phyloP scores from a whole-genome alignment of 208 protist genomes.

The Leishmania amazonensis region DNA sequence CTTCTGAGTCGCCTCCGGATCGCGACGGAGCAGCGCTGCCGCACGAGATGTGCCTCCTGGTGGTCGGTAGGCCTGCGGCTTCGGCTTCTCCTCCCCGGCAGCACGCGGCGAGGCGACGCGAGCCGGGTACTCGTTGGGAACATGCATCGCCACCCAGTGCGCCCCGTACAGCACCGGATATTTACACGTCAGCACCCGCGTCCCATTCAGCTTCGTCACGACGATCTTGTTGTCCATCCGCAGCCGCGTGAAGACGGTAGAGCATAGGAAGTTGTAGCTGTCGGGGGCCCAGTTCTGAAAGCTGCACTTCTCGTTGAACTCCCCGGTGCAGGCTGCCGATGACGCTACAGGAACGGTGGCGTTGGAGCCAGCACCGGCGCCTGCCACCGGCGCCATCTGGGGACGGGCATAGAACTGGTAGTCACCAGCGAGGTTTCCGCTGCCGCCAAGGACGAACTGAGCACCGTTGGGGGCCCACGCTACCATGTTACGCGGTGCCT shows the following conservation, averaged over 20 bases:
- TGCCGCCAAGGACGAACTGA: constrained; percentile 81
- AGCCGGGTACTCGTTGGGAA: constrained; percentile 35
- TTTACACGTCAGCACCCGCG: constrained; percentile 70
- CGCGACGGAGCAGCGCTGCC: constrained; percentile 60
- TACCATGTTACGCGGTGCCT: constrained; percentile 85
- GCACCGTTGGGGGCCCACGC: constrained; percentile 76
- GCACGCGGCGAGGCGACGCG: constrained; percentile 50
- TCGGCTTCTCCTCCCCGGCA: constrained; percentile 42
- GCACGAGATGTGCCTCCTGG: constrained; percentile 66
- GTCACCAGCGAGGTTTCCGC: constrained; percentile 88
- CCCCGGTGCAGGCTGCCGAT: constrained; percentile 49
- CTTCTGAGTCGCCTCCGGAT: constrained; percentile 42
- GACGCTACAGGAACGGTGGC: constrained; percentile 11
- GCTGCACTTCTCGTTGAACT: constrained; percentile 89
- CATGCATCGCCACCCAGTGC: constrained; percentile 67
- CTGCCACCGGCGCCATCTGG: constrained; percentile 6
- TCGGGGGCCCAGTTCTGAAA: constrained; percentile 82
- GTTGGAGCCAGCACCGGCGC: not conserved
- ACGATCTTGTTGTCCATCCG: constrained; percentile 87
- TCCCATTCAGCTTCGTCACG: constrained; percentile 77
- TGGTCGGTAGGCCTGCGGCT: constrained; percentile 78
- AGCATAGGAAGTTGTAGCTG: constrained; percentile 81
- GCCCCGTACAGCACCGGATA: constrained; percentile 80
- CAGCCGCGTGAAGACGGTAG: constrained; percentile 82
- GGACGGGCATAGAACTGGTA: constrained; percentile 72